These are phyloP conservation scores for Colletotrichum lentis DNA, from an alignment of 2,329 filamentous ascomycete species.

Conservation along the genomic window DNA sequence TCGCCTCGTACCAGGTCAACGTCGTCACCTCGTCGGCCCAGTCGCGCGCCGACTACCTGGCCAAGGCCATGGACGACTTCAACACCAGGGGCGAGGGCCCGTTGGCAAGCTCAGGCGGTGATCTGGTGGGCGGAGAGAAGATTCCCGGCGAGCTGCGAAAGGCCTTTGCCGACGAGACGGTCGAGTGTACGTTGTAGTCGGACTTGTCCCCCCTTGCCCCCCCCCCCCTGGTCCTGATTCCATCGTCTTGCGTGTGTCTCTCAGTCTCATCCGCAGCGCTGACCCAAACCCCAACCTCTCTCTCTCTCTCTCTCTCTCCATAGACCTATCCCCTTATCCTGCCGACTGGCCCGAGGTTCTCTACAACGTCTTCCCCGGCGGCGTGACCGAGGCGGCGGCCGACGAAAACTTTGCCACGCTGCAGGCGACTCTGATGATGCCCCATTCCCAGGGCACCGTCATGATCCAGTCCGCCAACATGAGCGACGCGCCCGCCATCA, in stretches of 20 bases:
- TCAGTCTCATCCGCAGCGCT: not conserved
- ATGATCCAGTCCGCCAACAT: not conserved
- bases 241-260: too few species aligned
- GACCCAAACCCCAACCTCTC: not conserved
- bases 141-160: not conserved
- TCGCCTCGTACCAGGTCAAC: not conserved
- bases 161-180: not conserved
- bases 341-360: not conserved
- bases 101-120: not conserved
- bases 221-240: too few species aligned
- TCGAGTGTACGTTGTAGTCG: too few species aligned
- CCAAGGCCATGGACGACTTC: not conserved
- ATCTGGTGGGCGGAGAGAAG: not conserved
- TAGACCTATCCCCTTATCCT: not conserved
- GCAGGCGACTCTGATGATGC: not conserved
- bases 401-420: not conserved
- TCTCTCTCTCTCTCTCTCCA: too few species aligned
- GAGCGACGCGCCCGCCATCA: not conserved
- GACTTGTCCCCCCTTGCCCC: too few species aligned
- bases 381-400: not conserved
- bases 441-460: not conserved
- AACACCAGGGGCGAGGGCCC: not conserved
- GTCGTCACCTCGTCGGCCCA: not conserved
- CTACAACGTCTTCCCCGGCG: not conserved
- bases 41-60: not conserved